Evolutionary conservation across 2,329 filamentous ascomycete species (phyloP).

Genomic region (Ustilaginoidea virens): DNA sequence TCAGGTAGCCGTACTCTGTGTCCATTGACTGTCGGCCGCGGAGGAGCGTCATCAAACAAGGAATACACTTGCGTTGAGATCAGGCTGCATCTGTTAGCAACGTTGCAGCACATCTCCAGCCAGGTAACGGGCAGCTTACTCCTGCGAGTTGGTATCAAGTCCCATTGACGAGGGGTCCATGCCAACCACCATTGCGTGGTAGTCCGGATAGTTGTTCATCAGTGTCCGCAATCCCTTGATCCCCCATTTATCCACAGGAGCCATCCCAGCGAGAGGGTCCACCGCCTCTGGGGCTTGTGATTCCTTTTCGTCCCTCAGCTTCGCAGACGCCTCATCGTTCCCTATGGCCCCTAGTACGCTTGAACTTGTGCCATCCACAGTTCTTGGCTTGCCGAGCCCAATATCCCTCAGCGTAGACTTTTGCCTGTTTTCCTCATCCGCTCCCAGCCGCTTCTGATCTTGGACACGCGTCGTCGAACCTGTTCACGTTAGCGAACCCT

Average conservation of each 20-base stretch:
- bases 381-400: conserved; percentile 16
- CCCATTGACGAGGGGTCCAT: conserved; percentile 42
- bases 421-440: conserved; percentile 22
- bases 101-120: background rate
- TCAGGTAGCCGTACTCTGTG: conserved; percentile 45
- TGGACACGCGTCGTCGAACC: conserved; percentile 24
- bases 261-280: conserved; percentile 46
- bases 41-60: conserved; percentile 42
- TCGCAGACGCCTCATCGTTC: conserved; percentile 22
- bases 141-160: conserved; percentile 39
- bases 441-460: conserved; percentile 20
- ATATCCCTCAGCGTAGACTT: conserved; percentile 30
- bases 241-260: conserved; percentile 48
- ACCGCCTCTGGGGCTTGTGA: conserved; percentile 24
- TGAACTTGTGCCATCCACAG: conserved; percentile 19
- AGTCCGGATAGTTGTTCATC: conserved; percentile 49
- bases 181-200: conserved; percentile 43
- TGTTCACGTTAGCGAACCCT: conserved; percentile 10
- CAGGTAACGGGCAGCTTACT: conserved; percentile 29
- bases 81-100: conserved; percentile 21
- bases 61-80: conserved; percentile 47
- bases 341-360: conserved; percentile 32
- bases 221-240: conserved; percentile 47
- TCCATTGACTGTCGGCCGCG: conserved; percentile 34
- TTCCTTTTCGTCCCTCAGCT: conserved; percentile 28